phyloP scores from a whole-genome alignment of 495 filamentous ascomycete species.

The Penicilliopsis zonata region DNA sequence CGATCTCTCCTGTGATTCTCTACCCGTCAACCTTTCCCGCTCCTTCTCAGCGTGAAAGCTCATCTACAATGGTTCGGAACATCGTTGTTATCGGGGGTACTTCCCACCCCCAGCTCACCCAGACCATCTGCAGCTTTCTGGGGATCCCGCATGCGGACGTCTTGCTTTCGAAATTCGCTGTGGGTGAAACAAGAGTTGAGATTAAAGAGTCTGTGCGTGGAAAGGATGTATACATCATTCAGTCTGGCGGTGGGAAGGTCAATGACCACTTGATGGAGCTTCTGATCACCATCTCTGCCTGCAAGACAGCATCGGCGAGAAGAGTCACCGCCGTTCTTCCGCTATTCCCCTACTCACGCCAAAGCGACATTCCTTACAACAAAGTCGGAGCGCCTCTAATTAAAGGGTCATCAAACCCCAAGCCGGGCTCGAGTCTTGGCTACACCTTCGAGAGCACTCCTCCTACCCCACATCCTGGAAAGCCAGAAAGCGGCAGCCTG shows the following conservation, averaged over 20 bases:
- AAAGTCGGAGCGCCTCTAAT: constrained; percentile 81
- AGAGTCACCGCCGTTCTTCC: constrained; percentile 89
- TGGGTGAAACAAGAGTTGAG: constrained; percentile 90
- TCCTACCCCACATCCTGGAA: constrained; percentile 62
- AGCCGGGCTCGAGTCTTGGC: constrained; percentile 33
- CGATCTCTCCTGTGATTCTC: constrained; percentile 8
- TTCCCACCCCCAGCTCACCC: constrained; percentile 79
- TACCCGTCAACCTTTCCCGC: constrained; percentile 5
- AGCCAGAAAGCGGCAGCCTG: constrained; percentile 49
- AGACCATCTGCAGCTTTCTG: constrained; percentile 74
- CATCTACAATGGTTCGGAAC: constrained; percentile 72
- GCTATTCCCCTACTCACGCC: constrained; percentile 90
- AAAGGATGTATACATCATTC: constrained; percentile 97
- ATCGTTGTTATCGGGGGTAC: constrained; percentile 88
- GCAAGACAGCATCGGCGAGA: constrained; percentile 89
- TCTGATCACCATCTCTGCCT: constrained; percentile 91
- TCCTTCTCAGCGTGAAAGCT: constrained; percentile 3
- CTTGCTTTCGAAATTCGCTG: constrained; percentile 79
- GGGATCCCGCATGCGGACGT: constrained; percentile 75
- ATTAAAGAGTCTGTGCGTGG: constrained; percentile 90
- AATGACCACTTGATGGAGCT: constrained; percentile 95
- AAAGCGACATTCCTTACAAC: constrained; percentile 92
- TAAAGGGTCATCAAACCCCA: constrained; percentile 45
- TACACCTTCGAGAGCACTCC: constrained; percentile 94
- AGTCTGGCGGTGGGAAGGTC: constrained; percentile 78